phyloP scores from a whole-genome alignment of 1,284 basidiomycete genomes.

The Apiotrichum porosum region DNA sequence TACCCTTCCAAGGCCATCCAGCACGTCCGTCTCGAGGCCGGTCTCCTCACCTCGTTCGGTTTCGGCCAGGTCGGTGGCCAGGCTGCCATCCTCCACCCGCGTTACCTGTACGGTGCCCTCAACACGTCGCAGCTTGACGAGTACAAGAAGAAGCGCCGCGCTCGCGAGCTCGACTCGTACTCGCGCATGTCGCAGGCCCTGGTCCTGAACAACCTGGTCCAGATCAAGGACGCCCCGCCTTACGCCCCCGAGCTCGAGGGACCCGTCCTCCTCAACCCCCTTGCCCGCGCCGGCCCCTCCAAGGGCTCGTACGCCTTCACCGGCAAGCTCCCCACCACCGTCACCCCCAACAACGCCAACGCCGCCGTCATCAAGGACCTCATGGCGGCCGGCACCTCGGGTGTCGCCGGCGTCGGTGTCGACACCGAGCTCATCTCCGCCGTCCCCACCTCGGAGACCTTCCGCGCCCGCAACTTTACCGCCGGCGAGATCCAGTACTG shows the following conservation, averaged over 20 bases:
- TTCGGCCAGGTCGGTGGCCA: constrained; percentile 99
- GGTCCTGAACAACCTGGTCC: constrained; percentile 85
- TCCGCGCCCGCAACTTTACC: constrained; percentile 90
- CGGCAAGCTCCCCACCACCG: constrained; percentile 57
- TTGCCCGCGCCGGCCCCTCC: constrained; percentile 79
- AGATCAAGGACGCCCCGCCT: constrained; percentile 92
- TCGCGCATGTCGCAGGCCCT: constrained; percentile 93
- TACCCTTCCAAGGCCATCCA: constrained; percentile 96
- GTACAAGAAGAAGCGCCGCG: constrained; percentile 67
- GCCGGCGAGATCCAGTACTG: constrained; percentile 83
- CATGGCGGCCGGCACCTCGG: constrained; percentile 34
- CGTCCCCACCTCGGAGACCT: constrained; percentile 86
- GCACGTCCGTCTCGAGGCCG: constrained; percentile 85
- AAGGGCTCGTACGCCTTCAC: constrained; percentile 83
- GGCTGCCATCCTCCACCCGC: constrained; percentile 81
- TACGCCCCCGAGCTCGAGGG: constrained; percentile 83
- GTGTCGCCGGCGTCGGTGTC: constrained; percentile 27
- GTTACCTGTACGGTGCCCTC: constrained; percentile 80
- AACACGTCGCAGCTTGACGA: constrained; percentile 66
- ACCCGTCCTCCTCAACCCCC: constrained; percentile 84
- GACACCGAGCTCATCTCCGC: constrained; percentile 79
- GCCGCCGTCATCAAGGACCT: constrained; percentile 58
- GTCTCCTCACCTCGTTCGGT: constrained; percentile 94
- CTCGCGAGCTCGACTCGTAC: constrained; percentile 72
- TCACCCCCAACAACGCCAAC: constrained; percentile 62